These are phyloP conservation scores for Xylariomycetidae sp. DNA, from an alignment of 2,329 filamentous ascomycete genomes.

Conservation along the genomic window DNA sequence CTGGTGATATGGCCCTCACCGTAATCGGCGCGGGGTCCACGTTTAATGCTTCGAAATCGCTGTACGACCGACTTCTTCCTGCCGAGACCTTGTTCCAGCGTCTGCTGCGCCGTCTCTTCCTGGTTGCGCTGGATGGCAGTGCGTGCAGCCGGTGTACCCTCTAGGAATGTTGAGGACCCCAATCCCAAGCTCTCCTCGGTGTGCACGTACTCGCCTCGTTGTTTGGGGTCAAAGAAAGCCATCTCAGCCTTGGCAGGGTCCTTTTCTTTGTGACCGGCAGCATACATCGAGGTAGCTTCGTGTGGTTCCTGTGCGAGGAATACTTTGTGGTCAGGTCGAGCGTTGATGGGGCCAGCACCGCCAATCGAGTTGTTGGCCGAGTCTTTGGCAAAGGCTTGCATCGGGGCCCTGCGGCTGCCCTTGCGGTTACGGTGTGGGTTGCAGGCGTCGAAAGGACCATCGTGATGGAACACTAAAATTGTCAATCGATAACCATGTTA, in stretches of 20 bases:
- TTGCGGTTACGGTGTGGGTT: constrained; percentile 91
- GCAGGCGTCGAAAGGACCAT: constrained; percentile 94
- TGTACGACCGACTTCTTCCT: constrained; percentile 95
- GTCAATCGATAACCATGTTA: constrained; percentile 6
- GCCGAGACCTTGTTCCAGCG: constrained; percentile 56
- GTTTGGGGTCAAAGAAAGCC: constrained; percentile 63
- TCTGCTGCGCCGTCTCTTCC: constrained; percentile 60
- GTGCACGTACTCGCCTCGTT: constrained; percentile 68
- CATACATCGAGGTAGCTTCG: constrained; percentile 85
- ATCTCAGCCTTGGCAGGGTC: constrained; percentile 36
- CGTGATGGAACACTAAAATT: constrained; percentile 85
- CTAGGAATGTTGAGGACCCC: constrained; percentile 91
- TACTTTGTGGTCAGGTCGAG: constrained; percentile 75
- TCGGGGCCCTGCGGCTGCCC: constrained; percentile 77
- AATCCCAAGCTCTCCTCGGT: constrained; percentile 79
- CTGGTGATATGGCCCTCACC: constrained; percentile 55
- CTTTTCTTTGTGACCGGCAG: constrained; percentile 28
- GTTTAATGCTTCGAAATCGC: constrained; percentile 80
- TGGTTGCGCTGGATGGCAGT: constrained; percentile 73
- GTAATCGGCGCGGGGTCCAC: constrained; percentile 54
- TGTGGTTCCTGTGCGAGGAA: constrained; percentile 76
- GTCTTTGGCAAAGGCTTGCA: constrained; percentile 92
- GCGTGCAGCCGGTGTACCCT: constrained; percentile 83
- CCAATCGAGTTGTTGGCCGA: constrained; percentile 90
- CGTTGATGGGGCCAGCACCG: constrained; percentile 79